Conservation (phyloP, 805 yeast genomes). For the Wickerhamomyces subpelliculosus region DNA sequence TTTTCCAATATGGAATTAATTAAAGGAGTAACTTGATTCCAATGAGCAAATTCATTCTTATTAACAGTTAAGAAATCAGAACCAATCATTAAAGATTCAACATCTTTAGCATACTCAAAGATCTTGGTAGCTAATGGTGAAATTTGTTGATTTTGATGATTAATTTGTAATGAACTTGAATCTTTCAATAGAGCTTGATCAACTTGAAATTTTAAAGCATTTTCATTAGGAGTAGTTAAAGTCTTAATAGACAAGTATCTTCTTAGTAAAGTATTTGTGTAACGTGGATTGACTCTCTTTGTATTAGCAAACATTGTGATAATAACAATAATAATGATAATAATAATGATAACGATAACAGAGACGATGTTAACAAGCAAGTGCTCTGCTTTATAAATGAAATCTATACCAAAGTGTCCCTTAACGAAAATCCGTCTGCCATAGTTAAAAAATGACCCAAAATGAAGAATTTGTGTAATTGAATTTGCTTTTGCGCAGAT, state of each 20-base stretch:
- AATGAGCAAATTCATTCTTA: conserved; percentile 55
- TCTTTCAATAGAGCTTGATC: conserved; percentile 26
- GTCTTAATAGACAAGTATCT: conserved; percentile 30
- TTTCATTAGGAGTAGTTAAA: conserved; percentile 64
- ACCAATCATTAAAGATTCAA: conserved; percentile 68
- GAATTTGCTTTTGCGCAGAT: too few species aligned
- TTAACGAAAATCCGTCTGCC: too few species aligned
- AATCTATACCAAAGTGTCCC: too few species aligned
- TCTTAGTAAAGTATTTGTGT: background rate
- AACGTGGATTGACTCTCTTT: background rate
- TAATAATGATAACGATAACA: background rate
- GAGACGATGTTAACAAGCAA: too few species aligned
- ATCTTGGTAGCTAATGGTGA: conserved; percentile 60
- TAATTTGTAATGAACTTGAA: conserved; percentile 18
- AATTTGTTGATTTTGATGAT: conserved; percentile 22
- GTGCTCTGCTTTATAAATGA: background rate
- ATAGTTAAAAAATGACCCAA: too few species aligned
- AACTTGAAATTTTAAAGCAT: conserved; percentile 60
- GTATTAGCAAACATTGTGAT: background rate
- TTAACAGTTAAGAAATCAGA: conserved; percentile 68
- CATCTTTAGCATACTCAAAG: conserved; percentile 48
- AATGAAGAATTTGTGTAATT: too few species aligned
- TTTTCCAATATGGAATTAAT: conserved; percentile 42
- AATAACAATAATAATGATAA: background rate
- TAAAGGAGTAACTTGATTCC: conserved; percentile 69